These are phyloP conservation scores for Neurospora sp. DNA, from an alignment of 495 filamentous ascomycete species.

Conservation along the genomic window DNA sequence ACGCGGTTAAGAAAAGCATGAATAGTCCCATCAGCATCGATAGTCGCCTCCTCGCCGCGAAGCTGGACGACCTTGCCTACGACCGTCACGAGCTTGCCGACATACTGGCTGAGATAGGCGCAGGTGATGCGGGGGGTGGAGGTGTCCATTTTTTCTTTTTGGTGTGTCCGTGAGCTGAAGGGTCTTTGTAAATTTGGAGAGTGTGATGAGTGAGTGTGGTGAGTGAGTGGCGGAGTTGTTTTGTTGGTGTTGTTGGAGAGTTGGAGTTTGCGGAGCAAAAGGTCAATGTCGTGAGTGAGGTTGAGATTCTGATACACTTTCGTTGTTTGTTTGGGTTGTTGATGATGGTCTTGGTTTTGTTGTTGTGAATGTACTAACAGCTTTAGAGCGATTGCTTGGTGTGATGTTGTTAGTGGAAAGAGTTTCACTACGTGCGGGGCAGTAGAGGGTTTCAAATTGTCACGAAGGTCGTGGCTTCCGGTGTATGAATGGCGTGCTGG, in stretches of 20 bases:
- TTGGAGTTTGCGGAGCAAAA: neutral
- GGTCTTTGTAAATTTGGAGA: neutral
- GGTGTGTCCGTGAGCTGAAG: neutral
- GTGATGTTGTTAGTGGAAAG: neutral
- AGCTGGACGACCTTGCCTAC: constrained; percentile 76
- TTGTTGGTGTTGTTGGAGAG: neutral
- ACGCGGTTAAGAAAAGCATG: constrained; percentile 64
- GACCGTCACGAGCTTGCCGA: constrained; percentile 66
- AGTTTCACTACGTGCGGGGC: neutral
- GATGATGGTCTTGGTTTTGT: neutral
- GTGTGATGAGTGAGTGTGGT: neutral
- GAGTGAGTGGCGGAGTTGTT: too few relatives aligned
- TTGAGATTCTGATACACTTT: neutral
- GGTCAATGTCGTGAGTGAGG: neutral
- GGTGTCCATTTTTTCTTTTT: constrained; percentile 35
- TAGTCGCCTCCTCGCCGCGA: constrained; percentile 67
- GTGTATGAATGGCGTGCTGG: neutral
- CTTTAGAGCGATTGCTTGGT: neutral
- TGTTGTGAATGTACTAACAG: neutral
- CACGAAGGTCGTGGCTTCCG: neutral
- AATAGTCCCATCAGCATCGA: constrained; percentile 67
- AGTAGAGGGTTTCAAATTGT: neutral
- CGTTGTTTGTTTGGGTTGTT: neutral
- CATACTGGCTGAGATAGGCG: constrained; percentile 55
- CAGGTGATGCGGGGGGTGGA: constrained; percentile 64